Conservation (phyloP, 2,329 filamentous ascomycete genomes). For the Neodidymelliopsis sp. region DNA sequence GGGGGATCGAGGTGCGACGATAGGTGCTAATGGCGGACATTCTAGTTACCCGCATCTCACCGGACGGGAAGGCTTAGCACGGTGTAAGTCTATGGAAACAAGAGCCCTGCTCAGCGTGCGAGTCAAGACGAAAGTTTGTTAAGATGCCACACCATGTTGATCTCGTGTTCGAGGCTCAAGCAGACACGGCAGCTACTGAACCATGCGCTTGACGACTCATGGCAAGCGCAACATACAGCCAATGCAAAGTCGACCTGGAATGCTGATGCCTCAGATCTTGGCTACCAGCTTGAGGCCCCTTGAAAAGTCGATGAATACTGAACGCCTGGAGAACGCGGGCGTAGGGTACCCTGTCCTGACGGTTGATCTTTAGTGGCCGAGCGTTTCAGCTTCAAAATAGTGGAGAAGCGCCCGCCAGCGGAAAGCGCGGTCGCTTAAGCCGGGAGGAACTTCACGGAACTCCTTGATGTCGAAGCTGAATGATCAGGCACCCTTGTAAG, state of each 20-base stretch:
- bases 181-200: background rate
- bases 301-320: background rate
- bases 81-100: background rate
- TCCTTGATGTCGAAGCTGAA: background rate
- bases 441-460: background rate
- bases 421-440: constrained; percentile 7
- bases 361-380: constrained; percentile 4
- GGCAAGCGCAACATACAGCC: background rate
- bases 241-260: background rate
- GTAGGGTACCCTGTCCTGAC: constrained; percentile 1
- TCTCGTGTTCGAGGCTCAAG: constrained; percentile 1
- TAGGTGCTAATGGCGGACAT: constrained; percentile 1
- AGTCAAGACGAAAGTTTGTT: constrained; percentile 11
- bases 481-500: background rate
- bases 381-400: constrained; percentile 2
- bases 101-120: constrained; percentile 1
- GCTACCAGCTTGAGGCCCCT: background rate
- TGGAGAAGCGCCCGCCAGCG: constrained; percentile 5
- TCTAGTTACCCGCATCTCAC: background rate
- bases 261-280: background rate
- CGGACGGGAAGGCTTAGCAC: constrained; percentile 11
- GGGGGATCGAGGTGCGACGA: background rate
- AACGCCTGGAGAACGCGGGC: background rate
- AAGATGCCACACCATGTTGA: constrained; percentile 4
- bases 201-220: background rate